A percentile compares a stretch with the other conserved stretches of the same genome.
Evolutionary conservation across 169 alveolate species (phyloP).

Genomic region (Plasmodium reichenowi): DNA sequence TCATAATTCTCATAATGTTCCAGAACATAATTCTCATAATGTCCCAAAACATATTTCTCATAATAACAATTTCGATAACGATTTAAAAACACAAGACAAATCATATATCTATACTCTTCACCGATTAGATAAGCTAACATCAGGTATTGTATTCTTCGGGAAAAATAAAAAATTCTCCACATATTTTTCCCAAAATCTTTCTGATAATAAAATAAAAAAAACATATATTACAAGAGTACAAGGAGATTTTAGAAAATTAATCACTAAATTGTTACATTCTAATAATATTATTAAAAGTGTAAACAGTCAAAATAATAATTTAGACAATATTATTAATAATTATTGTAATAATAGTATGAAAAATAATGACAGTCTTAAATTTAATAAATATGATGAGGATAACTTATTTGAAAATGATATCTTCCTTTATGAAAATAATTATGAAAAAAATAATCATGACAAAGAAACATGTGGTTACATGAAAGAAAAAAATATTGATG

Average conservation of each 20-base stretch:
- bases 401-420: slow-evolving; percentile 58
- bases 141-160: slow-evolving; percentile 85
- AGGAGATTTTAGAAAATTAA: slow-evolving; percentile 80
- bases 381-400: slow-evolving; percentile 4
- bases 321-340: slow-evolving; percentile 12
- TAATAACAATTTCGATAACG: not conserved
- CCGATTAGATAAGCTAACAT: slow-evolving; percentile 83
- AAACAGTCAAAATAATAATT: not conserved
- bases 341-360: slow-evolving; percentile 7
- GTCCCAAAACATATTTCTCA: not conserved
- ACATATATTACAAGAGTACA: slow-evolving; percentile 83
- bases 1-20: too few relatives aligned
- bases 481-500: not conserved
- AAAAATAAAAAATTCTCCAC: slow-evolving; percentile 81
- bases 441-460: not conserved
- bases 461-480: too few relatives aligned
- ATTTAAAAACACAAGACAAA: slow-evolving; percentile 12
- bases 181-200: slow-evolving; percentile 74
- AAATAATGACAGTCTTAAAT: not conserved
- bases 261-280: slow-evolving; percentile 18
- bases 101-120: slow-evolving; percentile 80
- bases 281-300: not conserved
- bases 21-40: not conserved
- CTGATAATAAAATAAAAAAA: slow-evolving; percentile 77
- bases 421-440: slow-evolving; percentile 25